Evolutionary conservation across 1,139 yeast species (phyloP).

Genomic region (Arxiozyma slooffiae): DNA sequence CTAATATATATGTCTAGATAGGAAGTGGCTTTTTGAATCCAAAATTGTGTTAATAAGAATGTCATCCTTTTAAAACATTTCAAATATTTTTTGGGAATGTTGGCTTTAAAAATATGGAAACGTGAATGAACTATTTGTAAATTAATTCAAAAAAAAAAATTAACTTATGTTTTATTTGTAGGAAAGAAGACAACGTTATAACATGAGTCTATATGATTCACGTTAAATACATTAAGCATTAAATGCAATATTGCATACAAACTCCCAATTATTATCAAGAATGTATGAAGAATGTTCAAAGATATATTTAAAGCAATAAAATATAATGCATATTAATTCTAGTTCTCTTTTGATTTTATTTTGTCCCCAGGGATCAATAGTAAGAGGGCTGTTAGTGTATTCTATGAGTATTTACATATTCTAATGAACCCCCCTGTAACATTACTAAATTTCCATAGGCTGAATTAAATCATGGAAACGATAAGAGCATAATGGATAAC

Average conservation of each 20-base stretch:
- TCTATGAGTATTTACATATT: slow-evolving; percentile 80
- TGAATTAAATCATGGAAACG: slow-evolving; percentile 17
- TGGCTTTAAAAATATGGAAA: slow-evolving; percentile 79
- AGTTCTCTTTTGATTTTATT: slow-evolving; percentile 17
- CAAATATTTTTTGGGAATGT: slow-evolving; percentile 73
- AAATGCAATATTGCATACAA: slow-evolving; percentile 89
- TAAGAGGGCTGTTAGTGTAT: slow-evolving; percentile 84
- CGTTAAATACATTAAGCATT: slow-evolving; percentile 70
- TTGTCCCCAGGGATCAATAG: slow-evolving; percentile 53
- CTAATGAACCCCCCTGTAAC: slow-evolving; percentile 83
- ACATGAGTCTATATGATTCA: slow-evolving; percentile 56
- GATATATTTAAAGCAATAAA: slow-evolving; percentile 32
- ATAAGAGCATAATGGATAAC: slow-evolving; percentile 17
- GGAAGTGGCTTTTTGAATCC: slow-evolving; percentile 38
- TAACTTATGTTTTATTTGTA: slow-evolving; percentile 56
- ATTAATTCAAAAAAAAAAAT: slow-evolving; percentile 63
- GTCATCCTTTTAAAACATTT: too few species aligned
- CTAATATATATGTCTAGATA: slow-evolving; percentile 48
- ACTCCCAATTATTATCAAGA: slow-evolving; percentile 86
- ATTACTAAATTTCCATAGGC: slow-evolving; percentile 47
- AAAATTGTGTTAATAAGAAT: slow-evolving; percentile 67
- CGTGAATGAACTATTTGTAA: slow-evolving; percentile 78
- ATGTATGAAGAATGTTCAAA: slow-evolving; percentile 79
- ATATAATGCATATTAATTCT: slow-evolving; percentile 5
- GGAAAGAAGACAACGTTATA: slow-evolving; percentile 65